These are phyloP conservation scores for Globisporangium barbulae DNA, from an alignment of 352 stramenopile species.

Conservation along the genomic window DNA sequence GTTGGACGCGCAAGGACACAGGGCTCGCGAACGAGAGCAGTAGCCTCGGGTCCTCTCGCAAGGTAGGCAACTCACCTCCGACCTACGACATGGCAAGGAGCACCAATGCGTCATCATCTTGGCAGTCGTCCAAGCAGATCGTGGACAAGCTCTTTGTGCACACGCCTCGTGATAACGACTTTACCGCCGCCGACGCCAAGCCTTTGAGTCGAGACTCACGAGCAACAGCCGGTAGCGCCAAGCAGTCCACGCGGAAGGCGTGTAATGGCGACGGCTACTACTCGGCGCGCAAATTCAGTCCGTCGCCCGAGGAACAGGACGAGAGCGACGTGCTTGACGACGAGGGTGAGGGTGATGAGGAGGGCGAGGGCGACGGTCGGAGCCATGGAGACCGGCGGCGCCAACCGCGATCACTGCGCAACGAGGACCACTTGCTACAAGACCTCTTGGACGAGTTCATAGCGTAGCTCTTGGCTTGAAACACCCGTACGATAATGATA, in stretches of 20 bases:
- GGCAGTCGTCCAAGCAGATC: conserved; percentile 10
- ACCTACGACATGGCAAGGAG: conserved; percentile 3
- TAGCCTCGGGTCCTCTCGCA: conserved; percentile 13
- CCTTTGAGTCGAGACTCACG: conserved; percentile 1
- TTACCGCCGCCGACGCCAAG: conserved; percentile 21
- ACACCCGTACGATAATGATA: neutral
- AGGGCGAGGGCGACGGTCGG: neutral
- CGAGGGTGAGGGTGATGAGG: conserved; percentile 13
- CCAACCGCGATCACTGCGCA: neutral
- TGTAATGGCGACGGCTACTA: conserved; percentile 16
- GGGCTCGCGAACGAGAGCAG: neutral
- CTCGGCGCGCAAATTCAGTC: conserved; percentile 30
- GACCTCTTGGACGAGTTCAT: conserved; percentile 76
- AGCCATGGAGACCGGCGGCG: neutral
- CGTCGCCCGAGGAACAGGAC: conserved; percentile 34
- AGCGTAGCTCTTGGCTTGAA: conserved; percentile 13
- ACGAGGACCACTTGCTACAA: conserved; percentile 49
- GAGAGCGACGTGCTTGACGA: conserved; percentile 21
- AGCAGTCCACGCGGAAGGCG: neutral
- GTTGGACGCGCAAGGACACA: conserved; percentile 16
- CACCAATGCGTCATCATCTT: neutral
- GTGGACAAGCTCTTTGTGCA: conserved; percentile 13
- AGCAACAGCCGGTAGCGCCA: neutral
- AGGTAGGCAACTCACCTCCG: conserved; percentile 9
- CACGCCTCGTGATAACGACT: conserved; percentile 19